Evolutionary conservation across 116 monocot species (phyloP), one percentile per base, ranked within the genome.

Genomic region (Papilionanthe hybrid): DNA sequence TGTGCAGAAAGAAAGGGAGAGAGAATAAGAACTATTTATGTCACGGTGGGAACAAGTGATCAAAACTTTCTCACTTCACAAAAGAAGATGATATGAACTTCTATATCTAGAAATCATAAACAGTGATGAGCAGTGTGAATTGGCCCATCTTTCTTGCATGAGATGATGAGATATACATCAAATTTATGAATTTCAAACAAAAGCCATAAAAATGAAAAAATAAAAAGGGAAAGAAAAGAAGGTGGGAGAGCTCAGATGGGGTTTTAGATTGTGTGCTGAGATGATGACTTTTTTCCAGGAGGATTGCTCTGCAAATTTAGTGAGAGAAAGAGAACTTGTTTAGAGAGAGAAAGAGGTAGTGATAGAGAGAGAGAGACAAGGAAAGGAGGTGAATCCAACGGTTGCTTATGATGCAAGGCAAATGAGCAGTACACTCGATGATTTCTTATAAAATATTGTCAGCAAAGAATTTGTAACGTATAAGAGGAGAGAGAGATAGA

Each of bases 331-430:
- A 84, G 79, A 77, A 80, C 49, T 53, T 49, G 58, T 48, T 48
- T 68, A 58, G 73, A 72, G 49, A 50, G 86, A 76, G 82, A 76
- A 68, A 53, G 67, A 77, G 25, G 67, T 72, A 60, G 58, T 83
- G 86, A 79, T 78, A 78, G 83, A 79, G 72, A 75, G 48, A 65
- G 69, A 23, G 41, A 25, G 15, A 29, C 30, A 55, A 76, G 53
- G 66, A 77, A 58, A 1, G 72, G 42, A n/a, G 63, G 81, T 85
- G 91, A 86, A 91, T 90, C 79, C 78, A 80, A 76, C 78, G 91
- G 84, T 92, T 91, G 92, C 95, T 95, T 95, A 78, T 81, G 23
- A 82, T 68, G 80, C 89, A 95, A 95, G 95, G 92, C 81, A 92
- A 82, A 86, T 84, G 82, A 86, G 89, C 88, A 90, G 87, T 74